Conservation (phyloP, 2,329 filamentous ascomycete species). For the Sarocladium oryzae region DNA sequence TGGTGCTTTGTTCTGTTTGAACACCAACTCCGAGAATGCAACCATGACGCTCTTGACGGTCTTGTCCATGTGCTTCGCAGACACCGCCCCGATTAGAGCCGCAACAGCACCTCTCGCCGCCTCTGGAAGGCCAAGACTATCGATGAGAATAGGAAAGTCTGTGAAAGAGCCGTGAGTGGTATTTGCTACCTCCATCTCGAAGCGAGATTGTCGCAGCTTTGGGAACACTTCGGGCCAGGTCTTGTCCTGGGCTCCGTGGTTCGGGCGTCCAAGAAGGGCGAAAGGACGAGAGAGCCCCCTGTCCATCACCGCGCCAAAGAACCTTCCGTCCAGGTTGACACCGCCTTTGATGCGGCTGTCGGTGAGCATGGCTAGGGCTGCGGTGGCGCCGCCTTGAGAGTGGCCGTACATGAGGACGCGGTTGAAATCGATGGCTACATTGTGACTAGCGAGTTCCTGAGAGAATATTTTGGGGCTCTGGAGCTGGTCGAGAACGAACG, state of each 20-base stretch:
- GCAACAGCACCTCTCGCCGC: conserved; percentile 8
- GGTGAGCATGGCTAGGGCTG: conserved; percentile 23
- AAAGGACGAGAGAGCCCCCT: conserved; percentile 13
- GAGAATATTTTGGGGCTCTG: conserved; percentile 13
- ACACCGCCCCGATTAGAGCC: conserved; percentile 14
- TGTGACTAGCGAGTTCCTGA: conserved; percentile 13
- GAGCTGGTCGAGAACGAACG: conserved; percentile 30
- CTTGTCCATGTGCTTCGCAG: conserved; percentile 13
- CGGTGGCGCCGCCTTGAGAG: conserved; percentile 31
- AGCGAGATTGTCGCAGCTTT: conserved; percentile 18
- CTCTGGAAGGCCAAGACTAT: conserved; percentile 16
- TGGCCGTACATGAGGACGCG: conserved; percentile 31
- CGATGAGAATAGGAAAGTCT: conserved; percentile 22
- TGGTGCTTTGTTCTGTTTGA: conserved; percentile 11
- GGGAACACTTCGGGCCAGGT: conserved; percentile 26
- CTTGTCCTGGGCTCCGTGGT: conserved; percentile 21
- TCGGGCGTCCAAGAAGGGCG: conserved; percentile 22
- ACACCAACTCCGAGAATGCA: conserved; percentile 17
- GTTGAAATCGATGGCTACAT: conserved; percentile 18
- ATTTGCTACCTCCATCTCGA: conserved; percentile 18
- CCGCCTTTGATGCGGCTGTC: conserved; percentile 30
- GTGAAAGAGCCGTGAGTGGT: conserved; percentile 26
- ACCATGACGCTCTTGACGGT: conserved; percentile 17
- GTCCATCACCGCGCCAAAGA: conserved; percentile 24
- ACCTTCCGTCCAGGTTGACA: conserved; percentile 33